These are phyloP conservation scores for Ganoderma multipileum DNA, from an alignment of 1,284 basidiomycete genomes.

Conservation along the genomic window DNA sequence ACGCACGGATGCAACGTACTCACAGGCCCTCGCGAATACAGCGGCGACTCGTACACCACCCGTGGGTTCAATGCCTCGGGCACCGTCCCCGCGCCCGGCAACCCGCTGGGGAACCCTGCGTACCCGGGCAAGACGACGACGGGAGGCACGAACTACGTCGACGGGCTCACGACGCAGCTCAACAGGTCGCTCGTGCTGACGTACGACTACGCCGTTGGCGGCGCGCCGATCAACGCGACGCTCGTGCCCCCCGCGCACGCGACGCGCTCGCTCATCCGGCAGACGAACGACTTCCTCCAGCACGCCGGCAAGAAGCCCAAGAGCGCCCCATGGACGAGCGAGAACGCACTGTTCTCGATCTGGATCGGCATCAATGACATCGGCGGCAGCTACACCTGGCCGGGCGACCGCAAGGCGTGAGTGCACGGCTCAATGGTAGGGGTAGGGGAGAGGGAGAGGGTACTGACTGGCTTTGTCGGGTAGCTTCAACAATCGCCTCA, in stretches of 20 bases:
- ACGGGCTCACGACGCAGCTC: conserved; percentile 52
- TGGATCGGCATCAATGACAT: conserved; percentile 72
- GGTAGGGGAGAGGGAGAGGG: background rate
- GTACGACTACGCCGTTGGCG: conserved; percentile 68
- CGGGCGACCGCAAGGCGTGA: conserved; percentile 56
- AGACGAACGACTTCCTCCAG: conserved; percentile 58
- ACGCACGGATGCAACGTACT: background rate
- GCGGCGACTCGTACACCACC: conserved; percentile 66
- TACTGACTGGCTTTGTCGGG: background rate
- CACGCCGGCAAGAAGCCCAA: conserved; percentile 51
- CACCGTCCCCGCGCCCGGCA: conserved; percentile 50
- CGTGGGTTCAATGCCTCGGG: conserved; percentile 54
- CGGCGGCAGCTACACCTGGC: conserved; percentile 54
- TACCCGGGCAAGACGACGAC: conserved; percentile 63
- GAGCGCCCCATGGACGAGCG: conserved; percentile 57
- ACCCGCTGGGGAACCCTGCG: conserved; percentile 64
- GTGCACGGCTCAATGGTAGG: conserved; percentile 28
- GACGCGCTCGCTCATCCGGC: conserved; percentile 60
- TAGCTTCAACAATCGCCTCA: conserved; percentile 56
- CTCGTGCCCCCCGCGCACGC: conserved; percentile 57
- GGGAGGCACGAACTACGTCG: conserved; percentile 65
- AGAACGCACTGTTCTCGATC: conserved; percentile 60
- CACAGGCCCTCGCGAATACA: conserved; percentile 27
- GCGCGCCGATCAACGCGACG: conserved; percentile 61
- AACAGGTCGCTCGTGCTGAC: conserved; percentile 61